Percentiles rank a stretch among this genome's conserved stretches.
These are phyloP conservation scores for Hypoxylon sp. DNA, from an alignment of 2,329 filamentous ascomycete genomes.

Conservation along the genomic window DNA sequence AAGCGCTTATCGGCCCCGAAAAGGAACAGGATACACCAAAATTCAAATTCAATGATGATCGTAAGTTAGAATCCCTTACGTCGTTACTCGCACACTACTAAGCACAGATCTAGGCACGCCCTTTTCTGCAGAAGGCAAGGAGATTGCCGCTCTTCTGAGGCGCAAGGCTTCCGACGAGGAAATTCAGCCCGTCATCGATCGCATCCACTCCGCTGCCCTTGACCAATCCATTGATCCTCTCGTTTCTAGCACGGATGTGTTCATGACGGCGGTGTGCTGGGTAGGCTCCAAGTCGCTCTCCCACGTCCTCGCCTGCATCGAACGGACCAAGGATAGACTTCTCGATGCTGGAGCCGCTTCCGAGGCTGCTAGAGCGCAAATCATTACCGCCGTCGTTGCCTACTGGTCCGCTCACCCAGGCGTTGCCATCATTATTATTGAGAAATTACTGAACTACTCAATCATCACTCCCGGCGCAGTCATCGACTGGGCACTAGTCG, in stretches of 20 bases:
- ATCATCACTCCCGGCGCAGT: constrained; percentile 90
- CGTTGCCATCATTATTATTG: constrained; percentile 90
- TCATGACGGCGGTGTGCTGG: constrained; percentile 92
- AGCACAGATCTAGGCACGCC: constrained; percentile 72
- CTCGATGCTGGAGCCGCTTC: constrained; percentile 83
- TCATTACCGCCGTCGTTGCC: constrained; percentile 88
- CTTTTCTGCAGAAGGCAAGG: constrained; percentile 86
- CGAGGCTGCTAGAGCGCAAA: constrained; percentile 84
- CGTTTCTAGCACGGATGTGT: constrained; percentile 90
- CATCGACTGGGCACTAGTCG: constrained; percentile 87
- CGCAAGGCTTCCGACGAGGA: constrained; percentile 90
- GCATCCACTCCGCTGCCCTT: constrained; percentile 83
- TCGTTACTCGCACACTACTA: constrained; percentile 28
- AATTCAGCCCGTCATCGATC: constrained; percentile 83
- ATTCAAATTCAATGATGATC: constrained; percentile 87
- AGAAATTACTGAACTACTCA: constrained; percentile 97
- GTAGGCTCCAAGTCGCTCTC: constrained; percentile 96
- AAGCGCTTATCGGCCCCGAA: constrained; percentile 82
- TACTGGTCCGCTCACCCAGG: constrained; percentile 97
- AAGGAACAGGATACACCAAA: constrained; percentile 97
- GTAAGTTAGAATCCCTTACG: constrained; percentile 65
- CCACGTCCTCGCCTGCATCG: constrained; percentile 94
- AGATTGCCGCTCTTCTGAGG: constrained; percentile 82
- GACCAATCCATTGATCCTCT: constrained; percentile 82
- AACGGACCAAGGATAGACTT: constrained; percentile 91